These are phyloP conservation scores for Brettanomyces sp. DNA, from an alignment of 805 yeast genomes.

Conservation along the genomic window DNA sequence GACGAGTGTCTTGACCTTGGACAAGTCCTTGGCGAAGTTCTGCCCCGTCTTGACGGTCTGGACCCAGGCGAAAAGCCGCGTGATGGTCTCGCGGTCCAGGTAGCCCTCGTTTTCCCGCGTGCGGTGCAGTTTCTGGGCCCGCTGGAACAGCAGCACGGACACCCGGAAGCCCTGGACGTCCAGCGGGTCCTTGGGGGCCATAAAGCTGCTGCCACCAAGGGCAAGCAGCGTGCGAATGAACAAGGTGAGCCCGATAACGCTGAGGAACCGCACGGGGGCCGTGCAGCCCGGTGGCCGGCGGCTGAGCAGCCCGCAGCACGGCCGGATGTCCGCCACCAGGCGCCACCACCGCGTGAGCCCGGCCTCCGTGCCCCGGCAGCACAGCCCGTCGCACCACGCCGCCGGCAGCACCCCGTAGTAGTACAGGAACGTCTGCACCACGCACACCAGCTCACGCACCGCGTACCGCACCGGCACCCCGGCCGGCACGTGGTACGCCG, in stretches of 20 bases:
- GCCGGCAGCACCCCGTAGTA: slow-evolving; percentile 71
- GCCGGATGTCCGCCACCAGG: slow-evolving; percentile 27
- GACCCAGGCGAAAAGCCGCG: slow-evolving; percentile 14
- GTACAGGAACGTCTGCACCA: slow-evolving; percentile 67
- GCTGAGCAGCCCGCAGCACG: slow-evolving; percentile 13
- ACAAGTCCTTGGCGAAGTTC: slow-evolving; percentile 25
- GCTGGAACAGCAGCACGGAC: slow-evolving; percentile 72
- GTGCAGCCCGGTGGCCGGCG: slow-evolving; percentile 13
- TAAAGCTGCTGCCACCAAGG: slow-evolving; percentile 34
- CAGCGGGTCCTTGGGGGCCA: slow-evolving; percentile 75
- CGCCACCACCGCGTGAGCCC: slow-evolving; percentile 82
- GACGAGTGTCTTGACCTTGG: slow-evolving; percentile 26
- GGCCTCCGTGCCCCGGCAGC: slow-evolving; percentile 67
- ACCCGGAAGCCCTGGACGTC: slow-evolving; percentile 61
- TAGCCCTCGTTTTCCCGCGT: slow-evolving; percentile 7
- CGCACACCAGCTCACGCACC: slow-evolving; percentile 60
- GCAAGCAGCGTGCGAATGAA: slow-evolving; percentile 60
- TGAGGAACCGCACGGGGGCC: slow-evolving; percentile 50
- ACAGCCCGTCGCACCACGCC: slow-evolving; percentile 69
- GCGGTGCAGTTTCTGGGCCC: slow-evolving; percentile 18
- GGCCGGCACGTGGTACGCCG: slow-evolving; percentile 52
- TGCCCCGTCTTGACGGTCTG: slow-evolving; percentile 24
- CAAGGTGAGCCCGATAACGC: slow-evolving; percentile 67
- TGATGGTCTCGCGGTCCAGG: slow-evolving; percentile 17
- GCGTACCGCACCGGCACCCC: slow-evolving; percentile 55